These are phyloP conservation scores for Pythium insidiosum DNA, from an alignment of 352 stramenopile genomes.

Conservation along the genomic window DNA sequence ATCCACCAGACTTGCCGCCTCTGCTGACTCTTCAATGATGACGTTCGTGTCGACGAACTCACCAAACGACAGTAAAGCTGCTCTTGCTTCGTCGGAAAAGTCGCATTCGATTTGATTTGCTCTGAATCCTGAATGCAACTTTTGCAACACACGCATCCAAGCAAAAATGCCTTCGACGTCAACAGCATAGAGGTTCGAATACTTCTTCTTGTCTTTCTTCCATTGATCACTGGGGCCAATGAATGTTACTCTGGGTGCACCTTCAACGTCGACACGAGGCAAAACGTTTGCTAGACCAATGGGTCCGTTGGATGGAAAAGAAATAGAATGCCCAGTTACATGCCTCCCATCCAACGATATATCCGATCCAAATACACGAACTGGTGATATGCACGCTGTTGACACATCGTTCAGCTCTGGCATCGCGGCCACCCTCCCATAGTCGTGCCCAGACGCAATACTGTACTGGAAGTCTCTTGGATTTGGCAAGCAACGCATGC, in stretches of 20 bases:
- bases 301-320: neutral
- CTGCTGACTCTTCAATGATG: neutral
- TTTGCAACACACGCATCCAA: neutral
- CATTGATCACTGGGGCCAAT: neutral
- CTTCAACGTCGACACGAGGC: neutral
- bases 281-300: neutral
- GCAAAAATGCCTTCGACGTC: neutral
- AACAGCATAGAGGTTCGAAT: neutral
- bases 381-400: neutral
- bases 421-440: neutral
- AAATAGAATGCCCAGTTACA: neutral
- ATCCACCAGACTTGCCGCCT: neutral
- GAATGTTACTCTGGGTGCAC: constrained; percentile 1
- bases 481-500: too few relatives aligned
- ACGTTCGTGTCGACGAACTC: neutral
- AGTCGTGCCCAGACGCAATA: neutral
- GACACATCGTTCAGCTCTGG: neutral
- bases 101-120: neutral
- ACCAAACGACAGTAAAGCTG: too few relatives aligned
- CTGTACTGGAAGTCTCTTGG: too few relatives aligned
- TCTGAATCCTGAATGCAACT: neutral
- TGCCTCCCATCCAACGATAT: neutral
- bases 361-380: neutral
- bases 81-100: neutral
- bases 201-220: neutral